Base-by-base conservation (phyloP, 1,284 basidiomycete species). In the Cutaneotrichosporon cyanovorans region DNA sequence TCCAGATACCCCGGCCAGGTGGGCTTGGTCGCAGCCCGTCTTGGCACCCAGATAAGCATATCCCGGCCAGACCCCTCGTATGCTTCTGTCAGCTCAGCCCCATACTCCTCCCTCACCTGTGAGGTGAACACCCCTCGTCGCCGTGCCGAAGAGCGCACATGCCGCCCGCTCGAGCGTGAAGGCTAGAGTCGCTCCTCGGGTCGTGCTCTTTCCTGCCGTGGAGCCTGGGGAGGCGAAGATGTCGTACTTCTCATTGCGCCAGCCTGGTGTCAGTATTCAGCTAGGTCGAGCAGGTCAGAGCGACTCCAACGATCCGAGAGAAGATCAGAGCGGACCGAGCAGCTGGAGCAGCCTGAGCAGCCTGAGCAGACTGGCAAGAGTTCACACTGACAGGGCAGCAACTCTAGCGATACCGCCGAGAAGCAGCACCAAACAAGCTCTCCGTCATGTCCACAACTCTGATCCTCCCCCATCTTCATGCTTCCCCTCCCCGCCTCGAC, bases 151-250 rank as follows among this genome's bases (percentile, higher is more conserved):
- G 32, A 97, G 71, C 1, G 85, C 80, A 60, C 85, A 87, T 1
- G 56, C 56, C 1, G 87, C 78, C 42, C 93, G 80, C 69, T 98
- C 93, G 75, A 97, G 79, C 61, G 82, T 79, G 66, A 96, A 95
- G 5, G 80, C 85, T 47, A 28, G 25, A 58, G 5, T 57, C 40
- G n/a, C 40, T 20, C 5, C 32, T 18, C 8, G 32, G 3, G 10
- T 28, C 42, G 5, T 57, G 51, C 25, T 60, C 50, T 60, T 87
- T 82, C 2, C 48, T 61, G n/a, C n/a, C 15, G 53, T 48, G 6
- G 58, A 65, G 19, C 47, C 38, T 6, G 85, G 82, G 45, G 84
- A 77, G 7, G 74, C 77, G 68, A 89, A 92, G 41, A 93, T 77
- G 21, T 85, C 77, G 67, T 92, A 95, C 62, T 80, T 68, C 74